Evolutionary conservation across 345 rosid species (phyloP).

Genomic region (Aegle marmelos): DNA sequence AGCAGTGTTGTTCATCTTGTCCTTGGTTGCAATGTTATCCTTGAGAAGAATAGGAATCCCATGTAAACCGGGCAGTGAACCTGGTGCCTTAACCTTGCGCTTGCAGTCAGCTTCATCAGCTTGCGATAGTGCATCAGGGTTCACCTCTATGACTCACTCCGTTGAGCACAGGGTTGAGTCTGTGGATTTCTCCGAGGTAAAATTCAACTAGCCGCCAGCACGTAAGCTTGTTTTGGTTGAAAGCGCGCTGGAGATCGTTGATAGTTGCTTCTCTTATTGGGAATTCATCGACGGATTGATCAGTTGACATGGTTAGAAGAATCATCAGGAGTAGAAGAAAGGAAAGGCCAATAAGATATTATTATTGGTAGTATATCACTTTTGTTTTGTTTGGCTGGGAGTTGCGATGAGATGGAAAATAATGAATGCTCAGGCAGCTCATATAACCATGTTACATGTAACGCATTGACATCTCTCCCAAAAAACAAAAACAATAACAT

Average conservation of each 20-base stretch:
- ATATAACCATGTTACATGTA: no score
- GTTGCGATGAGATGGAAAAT: no score
- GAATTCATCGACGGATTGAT: background rate
- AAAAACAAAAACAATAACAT: no score
- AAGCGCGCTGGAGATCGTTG: slow-evolving; percentile 41
- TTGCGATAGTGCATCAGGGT: slow-evolving; percentile 58
- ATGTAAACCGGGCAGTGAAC: slow-evolving; percentile 35
- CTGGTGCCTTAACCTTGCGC: slow-evolving; percentile 24
- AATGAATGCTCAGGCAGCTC: no score
- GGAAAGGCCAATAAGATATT: background rate
- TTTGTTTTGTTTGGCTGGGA: no score
- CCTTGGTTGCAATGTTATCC: slow-evolving; percentile 64
- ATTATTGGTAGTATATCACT: background rate
- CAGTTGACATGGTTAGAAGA: background rate
- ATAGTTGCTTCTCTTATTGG: slow-evolving; percentile 47
- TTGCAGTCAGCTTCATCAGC: slow-evolving; percentile 63
- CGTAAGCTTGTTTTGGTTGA: slow-evolving; percentile 47
- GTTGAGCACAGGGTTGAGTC: slow-evolving; percentile 45
- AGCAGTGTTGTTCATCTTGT: slow-evolving; percentile 64
- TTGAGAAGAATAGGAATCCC: slow-evolving; percentile 73
- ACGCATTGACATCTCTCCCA: no score
- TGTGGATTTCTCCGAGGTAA: slow-evolving; percentile 41
- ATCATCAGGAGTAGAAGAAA: slow-evolving; percentile 2
- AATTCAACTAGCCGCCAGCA: slow-evolving; percentile 59
- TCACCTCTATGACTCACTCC: slow-evolving; percentile 68